phyloP scores from a whole-genome alignment of 768 basidiomycete genomes.

The Collybia sp. region DNA sequence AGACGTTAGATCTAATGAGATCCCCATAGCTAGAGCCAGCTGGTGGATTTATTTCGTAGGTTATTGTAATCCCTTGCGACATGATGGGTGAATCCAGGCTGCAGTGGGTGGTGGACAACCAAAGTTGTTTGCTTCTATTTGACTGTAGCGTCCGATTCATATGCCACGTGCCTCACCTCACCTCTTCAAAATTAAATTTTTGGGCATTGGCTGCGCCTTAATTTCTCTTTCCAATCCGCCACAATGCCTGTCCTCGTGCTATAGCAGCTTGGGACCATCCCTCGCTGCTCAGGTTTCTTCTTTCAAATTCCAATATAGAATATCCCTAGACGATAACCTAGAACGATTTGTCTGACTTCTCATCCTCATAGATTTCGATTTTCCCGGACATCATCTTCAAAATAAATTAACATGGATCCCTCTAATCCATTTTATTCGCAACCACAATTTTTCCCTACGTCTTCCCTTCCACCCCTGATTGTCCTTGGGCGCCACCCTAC shows the following conservation, averaged over 20 bases:
- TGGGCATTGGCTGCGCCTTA: background rate
- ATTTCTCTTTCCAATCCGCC: constrained; percentile 1
- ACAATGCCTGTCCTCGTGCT: constrained; percentile 48
- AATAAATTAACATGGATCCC: constrained; percentile 10
- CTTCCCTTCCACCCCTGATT: constrained; percentile 54
- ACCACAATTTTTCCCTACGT: constrained; percentile 18
- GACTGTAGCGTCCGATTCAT: constrained; percentile 6
- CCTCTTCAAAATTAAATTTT: background rate
- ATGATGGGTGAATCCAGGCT: constrained; percentile 2
- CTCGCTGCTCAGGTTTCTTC: constrained; percentile 1
- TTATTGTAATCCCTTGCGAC: constrained; percentile 28
- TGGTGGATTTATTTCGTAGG: constrained; percentile 41
- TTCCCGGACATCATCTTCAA: constrained; percentile 1
- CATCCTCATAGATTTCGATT: background rate
- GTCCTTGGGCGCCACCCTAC: constrained; percentile 30
- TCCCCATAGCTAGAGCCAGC: constrained; percentile 13
- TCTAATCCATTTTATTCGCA: background rate
- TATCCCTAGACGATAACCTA: constrained; percentile 7
- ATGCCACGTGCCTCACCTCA: constrained; percentile 8
- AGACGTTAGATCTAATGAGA: constrained; percentile 14
- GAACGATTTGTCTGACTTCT: constrained; percentile 3
- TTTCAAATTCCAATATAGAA: constrained; percentile 17
- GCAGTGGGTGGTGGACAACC: constrained; percentile 3
- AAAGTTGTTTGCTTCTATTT: constrained; percentile 18
- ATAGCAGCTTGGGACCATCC: constrained; percentile 40